Evolutionary conservation across 164 flowering plant species (phyloP), one percentile per base, ranked within the genome.

Genomic region (grape (Vitis vinifera)): DNA sequence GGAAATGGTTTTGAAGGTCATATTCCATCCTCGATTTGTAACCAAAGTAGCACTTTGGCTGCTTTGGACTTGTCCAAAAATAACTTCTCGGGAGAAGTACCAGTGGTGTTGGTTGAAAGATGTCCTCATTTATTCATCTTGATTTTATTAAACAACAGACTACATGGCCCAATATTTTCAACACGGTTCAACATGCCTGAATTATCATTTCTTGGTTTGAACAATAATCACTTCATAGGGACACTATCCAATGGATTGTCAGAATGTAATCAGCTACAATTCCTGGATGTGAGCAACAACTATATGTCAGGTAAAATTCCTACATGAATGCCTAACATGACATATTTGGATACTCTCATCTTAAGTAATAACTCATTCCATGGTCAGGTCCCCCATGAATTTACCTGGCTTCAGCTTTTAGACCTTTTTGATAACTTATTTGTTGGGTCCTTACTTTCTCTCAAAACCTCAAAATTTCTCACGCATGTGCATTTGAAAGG

Each of bases 401-500:
- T 14, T 27, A 57, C 29, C 0, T 0, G 11, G 5, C 44, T 37
- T 37, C 5, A 37, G 44, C n/a, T 63, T 63, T 2, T 63, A 16
- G 66, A 63, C 29, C n/a, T 63, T 13, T 63, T 53, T 48, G 27
- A 47, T 1, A 63, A 63, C 48, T n/a, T 4, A 47, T 52, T 63
- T 63, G 17, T 53, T 9, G 53, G 66, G 4, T 48, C 51, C 15
- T 8, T 63, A 49, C 66, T 53, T 47, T 48, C 52, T 16, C 49
- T 19, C 12, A 17, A 23, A 30, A 17, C 2, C 53, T 14, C 10
- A 15, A 8, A 13, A 47, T 1, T 14, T 47, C 10, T 63, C 2
- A 11, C 3, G 11, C 29, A 63, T 63, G 16, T 63, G 10, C 66
- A 63, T 63, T 63, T 63, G 30, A 51, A 63, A 14, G 53, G 29